Conservation (phyloP, 805 yeast species). For the Nematodospora valgi region DNA sequence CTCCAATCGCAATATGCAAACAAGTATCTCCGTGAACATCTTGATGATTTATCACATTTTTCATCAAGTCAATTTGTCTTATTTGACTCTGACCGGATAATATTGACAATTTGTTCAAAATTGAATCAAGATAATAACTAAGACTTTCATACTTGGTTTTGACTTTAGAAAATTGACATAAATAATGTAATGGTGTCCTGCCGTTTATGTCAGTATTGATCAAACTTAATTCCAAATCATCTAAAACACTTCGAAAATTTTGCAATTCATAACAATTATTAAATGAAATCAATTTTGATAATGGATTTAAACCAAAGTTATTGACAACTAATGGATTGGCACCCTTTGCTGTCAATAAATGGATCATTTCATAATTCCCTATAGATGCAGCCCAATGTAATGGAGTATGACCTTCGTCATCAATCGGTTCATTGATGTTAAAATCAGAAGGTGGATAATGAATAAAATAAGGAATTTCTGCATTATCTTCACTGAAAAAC, state of each 20-base stretch:
- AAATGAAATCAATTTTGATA: slow-evolving; percentile 79
- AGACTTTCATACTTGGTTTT: slow-evolving; percentile 73
- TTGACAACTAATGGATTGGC: slow-evolving; percentile 58
- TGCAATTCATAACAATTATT: slow-evolving; percentile 83
- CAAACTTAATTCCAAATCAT: slow-evolving; percentile 71
- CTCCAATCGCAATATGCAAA: slow-evolving; percentile 68
- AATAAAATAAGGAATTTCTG: slow-evolving; percentile 60
- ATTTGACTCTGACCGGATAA: slow-evolving; percentile 26
- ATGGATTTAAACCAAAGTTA: slow-evolving; percentile 76
- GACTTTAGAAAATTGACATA: slow-evolving; percentile 67
- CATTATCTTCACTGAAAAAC: slow-evolving; percentile 42
- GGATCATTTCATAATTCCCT: slow-evolving; percentile 79
- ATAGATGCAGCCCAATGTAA: slow-evolving; percentile 98
- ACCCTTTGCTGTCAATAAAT: slow-evolving; percentile 69
- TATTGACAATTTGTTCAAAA: slow-evolving; percentile 67
- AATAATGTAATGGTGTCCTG: slow-evolving; percentile 82
- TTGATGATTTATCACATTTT: slow-evolving; percentile 65
- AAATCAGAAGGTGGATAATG: slow-evolving; percentile 62
- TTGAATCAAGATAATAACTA: slow-evolving; percentile 72
- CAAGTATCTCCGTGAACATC: slow-evolving; percentile 86
- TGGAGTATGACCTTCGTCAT: slow-evolving; percentile 91
- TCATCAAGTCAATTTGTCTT: slow-evolving; percentile 58
- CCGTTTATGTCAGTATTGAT: slow-evolving; percentile 70
- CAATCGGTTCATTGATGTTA: slow-evolving; percentile 74
- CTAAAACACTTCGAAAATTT: slow-evolving; percentile 75